Evolutionary conservation across 106 monocot genomes (phyloP).

Genomic region (Phalaenopsis aphrodite): DNA sequence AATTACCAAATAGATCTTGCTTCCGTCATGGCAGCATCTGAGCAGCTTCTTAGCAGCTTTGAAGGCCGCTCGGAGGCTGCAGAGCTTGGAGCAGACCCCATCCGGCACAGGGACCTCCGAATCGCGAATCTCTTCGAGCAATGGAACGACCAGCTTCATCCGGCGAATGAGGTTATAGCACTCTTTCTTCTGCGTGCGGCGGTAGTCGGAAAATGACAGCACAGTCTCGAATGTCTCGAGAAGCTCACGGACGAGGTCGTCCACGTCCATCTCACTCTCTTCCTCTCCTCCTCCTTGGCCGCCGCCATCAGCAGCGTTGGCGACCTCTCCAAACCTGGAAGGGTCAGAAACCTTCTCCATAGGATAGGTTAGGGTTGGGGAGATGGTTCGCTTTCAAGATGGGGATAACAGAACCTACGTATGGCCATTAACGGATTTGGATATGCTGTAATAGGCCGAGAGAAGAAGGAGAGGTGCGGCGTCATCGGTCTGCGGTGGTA

Average conservation of each 20-base stretch:
- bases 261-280: slow-evolving; percentile 16
- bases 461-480: neutral
- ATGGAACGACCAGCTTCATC: slow-evolving; percentile 28
- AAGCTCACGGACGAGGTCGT: slow-evolving; percentile 21
- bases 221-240: slow-evolving; percentile 11
- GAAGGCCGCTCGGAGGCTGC: slow-evolving; percentile 11
- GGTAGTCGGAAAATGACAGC: slow-evolving; percentile 18
- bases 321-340: neutral
- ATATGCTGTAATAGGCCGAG: neutral
- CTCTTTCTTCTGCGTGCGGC: slow-evolving; percentile 31
- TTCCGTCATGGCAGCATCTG: slow-evolving; percentile 34
- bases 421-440: neutral
- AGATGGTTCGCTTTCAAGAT: neutral
- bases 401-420: neutral
- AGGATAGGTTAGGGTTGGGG: neutral
- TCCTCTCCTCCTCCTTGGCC: neutral
- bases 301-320: neutral
- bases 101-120: slow-evolving; percentile 12
- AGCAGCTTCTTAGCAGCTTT: slow-evolving; percentile 28
- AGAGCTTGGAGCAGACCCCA: slow-evolving; percentile 6
- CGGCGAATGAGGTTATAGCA: slow-evolving; percentile 27
- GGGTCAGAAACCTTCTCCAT: neutral
- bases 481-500: neutral
- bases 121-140: slow-evolving; percentile 36
- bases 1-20: slow-evolving; percentile 45